A percentile compares a stretch with the other conserved stretches of the same genome.
Conservation (phyloP, 345 rosid genomes). For the Eucalyptus pumila region DNA sequence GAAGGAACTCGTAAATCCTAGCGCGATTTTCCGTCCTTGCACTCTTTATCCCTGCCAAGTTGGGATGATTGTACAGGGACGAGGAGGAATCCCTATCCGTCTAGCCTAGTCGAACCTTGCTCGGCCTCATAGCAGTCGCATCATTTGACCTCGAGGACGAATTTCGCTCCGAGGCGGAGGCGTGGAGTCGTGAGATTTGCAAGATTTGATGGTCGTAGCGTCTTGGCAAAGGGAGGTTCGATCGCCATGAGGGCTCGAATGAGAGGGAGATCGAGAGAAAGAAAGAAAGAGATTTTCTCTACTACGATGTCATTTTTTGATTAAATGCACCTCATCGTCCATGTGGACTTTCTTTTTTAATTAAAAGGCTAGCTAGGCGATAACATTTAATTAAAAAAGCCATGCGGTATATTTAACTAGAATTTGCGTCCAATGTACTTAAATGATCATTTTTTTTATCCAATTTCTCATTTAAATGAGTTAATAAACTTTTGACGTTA, state of each 20-base stretch:
- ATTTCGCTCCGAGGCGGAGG: background rate
- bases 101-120: no score
- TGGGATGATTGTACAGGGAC: background rate
- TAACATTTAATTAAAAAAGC: no score
- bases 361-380: no score
- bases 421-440: fast-evolving
- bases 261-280: no score
- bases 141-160: background rate
- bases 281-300: background rate
- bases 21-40: background rate
- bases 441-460: no score
- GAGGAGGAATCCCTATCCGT: background rate
- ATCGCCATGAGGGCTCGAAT: background rate
- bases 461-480: fast-evolving
- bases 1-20: background rate
- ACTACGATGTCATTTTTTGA: background rate
- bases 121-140: background rate
- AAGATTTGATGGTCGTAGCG: no score
- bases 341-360: background rate
- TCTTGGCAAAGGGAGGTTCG: background rate
- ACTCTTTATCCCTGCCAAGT: background rate
- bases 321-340: background rate
- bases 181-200: no score
- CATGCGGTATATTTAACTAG: fast-evolving
- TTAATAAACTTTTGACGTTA: fast-evolving